A percentile compares a stretch with the other conserved stretches of the same genome.
These are phyloP conservation scores for Volvox carteri DNA, from an alignment of 163 green algal species.

Conservation along the genomic window DNA sequence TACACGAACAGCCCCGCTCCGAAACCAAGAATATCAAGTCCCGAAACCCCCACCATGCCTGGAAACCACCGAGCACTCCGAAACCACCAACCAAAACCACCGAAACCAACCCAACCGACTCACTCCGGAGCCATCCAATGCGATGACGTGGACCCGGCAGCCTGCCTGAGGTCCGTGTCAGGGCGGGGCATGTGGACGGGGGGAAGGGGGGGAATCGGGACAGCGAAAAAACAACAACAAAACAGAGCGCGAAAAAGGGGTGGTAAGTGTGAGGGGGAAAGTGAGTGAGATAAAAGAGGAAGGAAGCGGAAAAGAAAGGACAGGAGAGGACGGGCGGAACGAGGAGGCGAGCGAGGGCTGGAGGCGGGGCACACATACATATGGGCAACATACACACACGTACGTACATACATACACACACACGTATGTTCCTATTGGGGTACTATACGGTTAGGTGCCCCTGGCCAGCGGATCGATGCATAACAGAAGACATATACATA, in stretches of 20 bases:
- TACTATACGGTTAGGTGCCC: no score
- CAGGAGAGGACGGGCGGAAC: neutral
- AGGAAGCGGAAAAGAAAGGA: neutral
- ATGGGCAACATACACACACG: neutral
- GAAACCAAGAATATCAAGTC: neutral
- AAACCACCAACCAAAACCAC: neutral
- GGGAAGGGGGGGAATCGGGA: neutral
- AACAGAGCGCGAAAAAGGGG: no score
- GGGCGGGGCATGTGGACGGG: no score
- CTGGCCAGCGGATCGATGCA: no score
- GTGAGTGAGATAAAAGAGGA: neutral
- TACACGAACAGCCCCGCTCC: no score
- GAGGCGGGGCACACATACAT: no score
- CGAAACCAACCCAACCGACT: neutral
- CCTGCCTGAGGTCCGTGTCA: constrained; percentile 71
- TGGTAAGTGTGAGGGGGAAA: no score
- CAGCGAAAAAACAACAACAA: no score
- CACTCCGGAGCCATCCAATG: constrained; percentile 64
- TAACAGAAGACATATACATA: neutral
- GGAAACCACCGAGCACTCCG: no score
- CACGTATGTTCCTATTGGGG: neutral
- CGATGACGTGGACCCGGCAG: constrained; percentile 77
- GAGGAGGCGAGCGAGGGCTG: no score
- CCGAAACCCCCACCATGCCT: no score
- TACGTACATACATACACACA: constrained; percentile 1